Percentiles rank a stretch among this genome's conserved stretches.
These are phyloP conservation scores for Achaetomium macrosporum DNA, from an alignment of 2,329 filamentous ascomycete genomes.

Conservation along the genomic window DNA sequence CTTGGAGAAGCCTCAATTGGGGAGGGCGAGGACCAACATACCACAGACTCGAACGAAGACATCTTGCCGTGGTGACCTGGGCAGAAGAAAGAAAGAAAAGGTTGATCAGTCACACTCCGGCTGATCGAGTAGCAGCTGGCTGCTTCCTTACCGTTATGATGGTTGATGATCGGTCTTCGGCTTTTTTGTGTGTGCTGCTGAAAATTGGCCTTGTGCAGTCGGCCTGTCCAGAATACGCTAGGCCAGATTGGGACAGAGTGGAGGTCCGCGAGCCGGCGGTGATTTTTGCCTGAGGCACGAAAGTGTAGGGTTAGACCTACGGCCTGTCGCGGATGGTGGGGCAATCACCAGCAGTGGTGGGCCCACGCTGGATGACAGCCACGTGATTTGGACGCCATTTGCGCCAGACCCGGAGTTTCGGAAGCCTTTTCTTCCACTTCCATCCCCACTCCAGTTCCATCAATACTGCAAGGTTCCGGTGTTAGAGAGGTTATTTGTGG, in stretches of 20 bases:
- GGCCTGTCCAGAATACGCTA: conserved; percentile 21
- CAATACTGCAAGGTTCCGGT: no score
- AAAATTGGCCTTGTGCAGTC: conserved; percentile 27
- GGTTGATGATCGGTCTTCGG: conserved; percentile 26
- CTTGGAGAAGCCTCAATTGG: conserved; percentile 9
- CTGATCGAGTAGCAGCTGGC: conserved; percentile 27
- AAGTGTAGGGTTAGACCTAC: conserved; percentile 28
- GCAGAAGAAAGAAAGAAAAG: conserved; percentile 23
- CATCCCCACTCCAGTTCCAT: no score
- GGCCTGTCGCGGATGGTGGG: conserved; percentile 15
- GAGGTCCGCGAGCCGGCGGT: conserved; percentile 15
- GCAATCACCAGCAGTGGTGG: no score
- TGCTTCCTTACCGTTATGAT: conserved; percentile 28
- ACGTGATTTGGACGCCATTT: no score
- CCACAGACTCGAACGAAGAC: conserved; percentile 30
- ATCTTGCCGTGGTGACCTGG: conserved; percentile 28
- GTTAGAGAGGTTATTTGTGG: no score
- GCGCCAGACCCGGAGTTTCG: no score
- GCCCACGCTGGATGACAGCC: no score
- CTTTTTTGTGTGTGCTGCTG: conserved; percentile 27
- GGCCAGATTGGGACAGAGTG: conserved; percentile 17
- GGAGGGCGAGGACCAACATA: conserved; percentile 18
- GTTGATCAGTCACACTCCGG: conserved; percentile 27
- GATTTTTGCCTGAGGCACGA: conserved; percentile 23
- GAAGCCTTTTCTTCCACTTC: no score